Conservation (phyloP, 306 rosid species). For the Bauhinia variegata region DNA sequence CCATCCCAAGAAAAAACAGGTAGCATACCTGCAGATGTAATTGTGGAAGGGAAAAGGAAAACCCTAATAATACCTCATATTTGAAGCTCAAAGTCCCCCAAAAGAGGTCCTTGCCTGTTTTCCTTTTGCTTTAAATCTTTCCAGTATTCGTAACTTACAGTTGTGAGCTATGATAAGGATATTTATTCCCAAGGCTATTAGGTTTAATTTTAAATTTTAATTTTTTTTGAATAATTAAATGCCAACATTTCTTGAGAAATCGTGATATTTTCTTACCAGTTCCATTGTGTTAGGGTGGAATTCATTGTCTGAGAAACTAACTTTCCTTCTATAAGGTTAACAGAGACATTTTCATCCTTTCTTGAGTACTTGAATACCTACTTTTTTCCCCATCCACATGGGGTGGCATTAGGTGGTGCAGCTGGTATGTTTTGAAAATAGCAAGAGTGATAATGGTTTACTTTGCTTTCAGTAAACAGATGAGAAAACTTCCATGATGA, state of each 20-base stretch:
- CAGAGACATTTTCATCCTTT: slow-evolving; percentile 17
- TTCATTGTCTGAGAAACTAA: slow-evolving; percentile 16
- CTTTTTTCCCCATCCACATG: slow-evolving; percentile 13
- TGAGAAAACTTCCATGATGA: not conserved
- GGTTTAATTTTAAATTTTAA: not conserved
- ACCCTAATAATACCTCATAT: no score
- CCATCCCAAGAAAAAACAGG: no score
- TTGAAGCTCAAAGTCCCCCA: no score
- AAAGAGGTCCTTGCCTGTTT: no score
- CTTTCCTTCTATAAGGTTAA: not conserved
- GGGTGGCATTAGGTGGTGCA: not conserved
- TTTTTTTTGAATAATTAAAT: slow-evolving; percentile 16
- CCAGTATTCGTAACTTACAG: not conserved
- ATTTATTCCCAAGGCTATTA: not conserved
- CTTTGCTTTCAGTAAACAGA: not conserved
- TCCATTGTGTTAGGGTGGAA: not conserved
- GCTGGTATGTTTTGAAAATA: slow-evolving; percentile 6
- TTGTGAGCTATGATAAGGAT: not conserved
- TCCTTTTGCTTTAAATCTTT: no score
- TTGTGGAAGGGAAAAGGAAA: no score
- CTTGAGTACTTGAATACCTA: slow-evolving; percentile 8
- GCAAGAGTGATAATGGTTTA: not conserved
- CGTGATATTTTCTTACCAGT: not conserved
- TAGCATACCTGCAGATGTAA: no score
- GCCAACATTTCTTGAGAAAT: slow-evolving; percentile 21